These are phyloP conservation scores for Hypoxylon sp. DNA, from an alignment of 2,329 filamentous ascomycete genomes.

Conservation along the genomic window DNA sequence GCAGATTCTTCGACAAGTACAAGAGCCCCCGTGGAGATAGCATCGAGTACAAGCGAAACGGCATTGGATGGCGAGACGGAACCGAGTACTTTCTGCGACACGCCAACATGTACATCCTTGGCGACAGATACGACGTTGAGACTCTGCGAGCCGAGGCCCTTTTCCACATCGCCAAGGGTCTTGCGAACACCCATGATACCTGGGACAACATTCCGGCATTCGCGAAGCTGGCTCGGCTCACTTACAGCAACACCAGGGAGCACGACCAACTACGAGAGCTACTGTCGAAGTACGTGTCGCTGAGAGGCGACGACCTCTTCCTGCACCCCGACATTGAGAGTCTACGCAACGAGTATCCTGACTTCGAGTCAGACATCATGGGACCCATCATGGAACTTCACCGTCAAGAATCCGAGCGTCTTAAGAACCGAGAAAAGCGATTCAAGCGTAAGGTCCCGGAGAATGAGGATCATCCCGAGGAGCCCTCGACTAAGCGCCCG, in stretches of 20 bases:
- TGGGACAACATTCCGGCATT: slow-evolving; percentile 5
- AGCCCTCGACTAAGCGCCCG: neutral
- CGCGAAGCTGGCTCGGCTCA: neutral
- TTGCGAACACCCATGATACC: neutral
- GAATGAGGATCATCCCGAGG: neutral
- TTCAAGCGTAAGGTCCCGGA: neutral
- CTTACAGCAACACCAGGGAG: neutral
- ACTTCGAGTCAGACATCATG: neutral
- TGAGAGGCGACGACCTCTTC: neutral
- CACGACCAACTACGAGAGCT: neutral
- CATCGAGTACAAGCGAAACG: neutral
- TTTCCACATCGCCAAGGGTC: neutral
- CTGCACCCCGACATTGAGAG: neutral
- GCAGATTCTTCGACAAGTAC: neutral
- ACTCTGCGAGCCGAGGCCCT: neutral
- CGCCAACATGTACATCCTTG: slow-evolving; percentile 8
- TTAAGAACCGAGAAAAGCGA: neutral
- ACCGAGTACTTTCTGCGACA: slow-evolving; percentile 1
- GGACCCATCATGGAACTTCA: neutral
- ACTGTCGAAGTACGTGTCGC: neutral
- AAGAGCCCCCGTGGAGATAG: neutral
- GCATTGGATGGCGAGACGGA: neutral
- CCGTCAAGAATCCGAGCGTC: neutral
- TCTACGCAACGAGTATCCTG: neutral
- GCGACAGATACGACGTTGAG: neutral